These are phyloP conservation scores for Rhizophagus clarus DNA, from an alignment of 192 early-diverging fungal species.

Conservation along the genomic window DNA sequence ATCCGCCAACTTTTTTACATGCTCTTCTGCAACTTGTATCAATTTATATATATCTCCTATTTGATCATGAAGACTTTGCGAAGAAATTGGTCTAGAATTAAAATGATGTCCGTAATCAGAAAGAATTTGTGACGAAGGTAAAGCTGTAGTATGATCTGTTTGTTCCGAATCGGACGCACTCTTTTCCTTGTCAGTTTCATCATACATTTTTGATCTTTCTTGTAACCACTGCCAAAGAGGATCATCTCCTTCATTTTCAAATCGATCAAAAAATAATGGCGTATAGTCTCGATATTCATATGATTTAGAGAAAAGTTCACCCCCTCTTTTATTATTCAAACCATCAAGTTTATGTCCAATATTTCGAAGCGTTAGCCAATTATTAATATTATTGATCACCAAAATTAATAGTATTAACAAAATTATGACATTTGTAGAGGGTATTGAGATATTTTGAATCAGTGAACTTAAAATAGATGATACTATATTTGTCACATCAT, in stretches of 20 bases:
- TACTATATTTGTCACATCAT: background rate
- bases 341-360: slow-evolving; percentile 9
- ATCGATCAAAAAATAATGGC: slow-evolving; percentile 10
- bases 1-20: slow-evolving; percentile 13
- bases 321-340: background rate
- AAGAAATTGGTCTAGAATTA: background rate
- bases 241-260: slow-evolving; percentile 13
- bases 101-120: background rate
- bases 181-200: background rate
- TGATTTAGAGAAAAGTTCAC: slow-evolving; percentile 14
- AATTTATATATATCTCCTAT: slow-evolving; percentile 26
- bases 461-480: background rate
- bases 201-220: slow-evolving; percentile 22
- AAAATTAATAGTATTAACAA: background rate
- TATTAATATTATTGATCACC: slow-evolving; percentile 11
- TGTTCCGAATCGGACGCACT: background rate
- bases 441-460: background rate
- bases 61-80: background rate
- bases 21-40: slow-evolving; percentile 17
- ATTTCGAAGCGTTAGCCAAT: background rate
- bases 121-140: too few relatives aligned
- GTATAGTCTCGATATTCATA: background rate
- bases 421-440: slow-evolving; percentile 3
- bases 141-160: background rate
- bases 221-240: slow-evolving; percentile 12